These are phyloP conservation scores for Rubus parviflorus DNA, from an alignment of 306 rosid species.

Conservation along the genomic window DNA sequence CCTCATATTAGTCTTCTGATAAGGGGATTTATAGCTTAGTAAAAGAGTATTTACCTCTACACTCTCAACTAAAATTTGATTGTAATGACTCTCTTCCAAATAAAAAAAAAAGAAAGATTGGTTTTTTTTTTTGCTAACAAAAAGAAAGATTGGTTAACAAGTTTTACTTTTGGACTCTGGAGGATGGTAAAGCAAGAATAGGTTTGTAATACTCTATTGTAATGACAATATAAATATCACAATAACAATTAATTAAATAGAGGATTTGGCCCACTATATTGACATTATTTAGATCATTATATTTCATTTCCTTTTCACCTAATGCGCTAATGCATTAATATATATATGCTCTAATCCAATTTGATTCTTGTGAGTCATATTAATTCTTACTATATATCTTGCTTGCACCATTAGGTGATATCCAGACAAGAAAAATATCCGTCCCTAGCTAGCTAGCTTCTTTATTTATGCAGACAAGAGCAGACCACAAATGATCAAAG, in stretches of 20 bases:
- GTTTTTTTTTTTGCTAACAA: too few species aligned
- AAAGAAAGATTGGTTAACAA: not conserved
- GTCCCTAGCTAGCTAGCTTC: too few species aligned
- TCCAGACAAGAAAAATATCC: not conserved
- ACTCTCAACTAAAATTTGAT: too few species aligned
- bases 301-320: not conserved
- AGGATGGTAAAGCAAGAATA: not conserved
- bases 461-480: not conserved
- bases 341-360: not conserved
- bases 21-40: too few species aligned
- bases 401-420: not conserved
- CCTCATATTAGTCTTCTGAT: too few species aligned
- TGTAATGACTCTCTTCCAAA: too few species aligned
- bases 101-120: too few species aligned
- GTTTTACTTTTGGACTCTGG: not conserved
- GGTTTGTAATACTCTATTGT: not conserved
- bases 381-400: not conserved
- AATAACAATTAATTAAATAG: not conserved
- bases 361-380: not conserved
- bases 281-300: not conserved
- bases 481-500: not conserved
- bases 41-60: too few species aligned
- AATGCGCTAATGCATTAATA: not conserved
- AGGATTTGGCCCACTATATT: not conserved
- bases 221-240: not conserved